Evolutionary conservation across 345 rosid species (phyloP), one percentile per base, ranked within the genome.

Genomic region (Gossypium raimondii): DNA sequence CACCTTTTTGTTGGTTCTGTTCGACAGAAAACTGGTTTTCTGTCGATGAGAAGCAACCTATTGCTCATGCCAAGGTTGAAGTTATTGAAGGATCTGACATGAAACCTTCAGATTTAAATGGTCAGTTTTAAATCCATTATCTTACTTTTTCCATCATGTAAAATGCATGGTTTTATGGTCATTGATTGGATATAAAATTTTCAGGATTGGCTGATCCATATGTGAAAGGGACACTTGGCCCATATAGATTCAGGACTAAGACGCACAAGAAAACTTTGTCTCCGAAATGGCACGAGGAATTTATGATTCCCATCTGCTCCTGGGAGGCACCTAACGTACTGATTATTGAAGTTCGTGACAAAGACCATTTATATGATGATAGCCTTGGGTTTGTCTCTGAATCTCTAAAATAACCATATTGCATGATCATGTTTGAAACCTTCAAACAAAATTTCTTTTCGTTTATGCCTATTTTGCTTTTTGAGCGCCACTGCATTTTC

Each of bases 181-280:
- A 69, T 50, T 63, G 10, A 69, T 50, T 78, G 29, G 74, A 51
- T 63, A 67, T 48, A 68, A 20, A 34, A 63, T 73, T 75, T 86
- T 77, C 91, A 95, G 99, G 99, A 72, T 84, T 91, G 76, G 86
- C 98, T 72, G 97, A 93, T 85, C 99, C 99, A 41, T 95, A 93
- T 34, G 97, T 93, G 81, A 95, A 91, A 84, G 99, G 99, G 70
- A 87, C 88, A 76, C 87, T 93, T 74, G 97, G 99, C 17, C 75
- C 87, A 7, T 90, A 88, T 82, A 86, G 89, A 75, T 90, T 95
- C 81, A 90, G 83, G 84, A 93, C 97, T 17, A 87, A 87, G 82
- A 83, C 76, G 7, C 81, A 83, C 20, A 78, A 70, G 89, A 95
- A 93, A 82, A 91, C 97, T 0, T 63, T 95, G 77, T 41, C 87